Percentiles rank a stretch among this genome's conserved stretches.
Evolutionary conservation across 2,329 filamentous ascomycete genomes (phyloP).

Genomic region (Hyphodiscus sp.): DNA sequence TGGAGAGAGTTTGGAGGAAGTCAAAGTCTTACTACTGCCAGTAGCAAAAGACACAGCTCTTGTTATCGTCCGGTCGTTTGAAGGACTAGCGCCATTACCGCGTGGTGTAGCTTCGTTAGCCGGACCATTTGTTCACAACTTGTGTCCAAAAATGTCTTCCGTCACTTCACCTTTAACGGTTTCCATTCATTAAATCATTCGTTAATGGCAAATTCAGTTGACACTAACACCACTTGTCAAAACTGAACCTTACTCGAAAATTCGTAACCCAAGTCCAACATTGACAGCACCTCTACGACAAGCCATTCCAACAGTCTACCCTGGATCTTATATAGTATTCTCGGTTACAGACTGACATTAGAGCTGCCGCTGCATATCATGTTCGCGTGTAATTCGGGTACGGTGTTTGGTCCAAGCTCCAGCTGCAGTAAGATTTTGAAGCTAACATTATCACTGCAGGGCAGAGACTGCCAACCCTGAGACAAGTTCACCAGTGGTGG

Average conservation of each 20-base stretch:
- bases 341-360: conserved; percentile 10
- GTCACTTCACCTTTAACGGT: not conserved
- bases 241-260: not conserved
- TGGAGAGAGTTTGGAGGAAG: too few species aligned
- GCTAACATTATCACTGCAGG: conserved; percentile 8
- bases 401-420: not conserved
- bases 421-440: not conserved
- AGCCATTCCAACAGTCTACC: conserved; percentile 4
- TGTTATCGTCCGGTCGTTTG: not conserved
- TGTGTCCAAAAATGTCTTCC: not conserved
- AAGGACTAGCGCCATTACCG: not conserved
- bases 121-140: not conserved
- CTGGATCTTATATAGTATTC: conserved; percentile 23
- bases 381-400: conserved; percentile 27
- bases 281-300: not conserved
- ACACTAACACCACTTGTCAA: not conserved
- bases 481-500: conserved; percentile 23
- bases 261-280: not conserved
- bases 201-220: not conserved
- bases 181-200: conserved; percentile 1
- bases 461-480: conserved; percentile 18
- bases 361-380: conserved; percentile 24
- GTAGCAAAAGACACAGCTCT: too few species aligned
- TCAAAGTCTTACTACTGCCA: too few species aligned
- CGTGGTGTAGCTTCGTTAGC: not conserved